Evolutionary conservation across 345 rosid species (phyloP), one percentile per base, ranked within the genome.

Genomic region (Raphanus raphanistrum): DNA sequence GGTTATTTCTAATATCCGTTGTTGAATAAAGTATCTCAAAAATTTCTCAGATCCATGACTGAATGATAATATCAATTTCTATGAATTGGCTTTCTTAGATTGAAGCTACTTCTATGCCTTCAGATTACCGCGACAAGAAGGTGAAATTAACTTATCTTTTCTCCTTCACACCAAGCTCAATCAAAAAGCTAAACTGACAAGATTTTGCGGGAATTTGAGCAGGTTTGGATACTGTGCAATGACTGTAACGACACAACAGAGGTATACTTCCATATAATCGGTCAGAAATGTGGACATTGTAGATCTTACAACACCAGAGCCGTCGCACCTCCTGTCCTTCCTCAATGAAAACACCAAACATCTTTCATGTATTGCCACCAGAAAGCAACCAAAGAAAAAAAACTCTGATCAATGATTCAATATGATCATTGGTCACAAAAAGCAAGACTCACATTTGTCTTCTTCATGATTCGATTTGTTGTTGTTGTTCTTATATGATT

Each of bases 191-290:
- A 0, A 32, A 29, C 48, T 73, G 63, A 79, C 26, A 52, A 21
- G 26, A 4, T 54, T 9, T 3, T 71, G 25, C 0, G 17, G 21
- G n/a, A 32, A 38, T 36, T 9, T 77, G 77, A 1, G 82, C 88
- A 95, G 99, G 94, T 95, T 38, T 95, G 99, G 99, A 91, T 95
- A 75, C 87, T 95, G 15, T 95, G 99, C 76, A 95, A 95, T 27
- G 98, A 95, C 87, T 95, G 99, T 84, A 95, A 91, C 2, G 97
- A 92, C 88, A 95, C 97, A 1, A 90, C 98, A 0, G 98, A 95
- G 79, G 97, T 90, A 4, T 82, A 88, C 85, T 95, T 90, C 83
- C 96, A 95, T 77, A 86, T 95, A 73, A 84, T 91, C 0, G 96
- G 99, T 35, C 97, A 95, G 84, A 95, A 92, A 85, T 95, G 99